A percentile compares a stretch with the other conserved stretches of the same genome.
Evolutionary conservation across 2,329 filamentous ascomycete species (phyloP).

Genomic region (Cordyceps pruinosa): DNA sequence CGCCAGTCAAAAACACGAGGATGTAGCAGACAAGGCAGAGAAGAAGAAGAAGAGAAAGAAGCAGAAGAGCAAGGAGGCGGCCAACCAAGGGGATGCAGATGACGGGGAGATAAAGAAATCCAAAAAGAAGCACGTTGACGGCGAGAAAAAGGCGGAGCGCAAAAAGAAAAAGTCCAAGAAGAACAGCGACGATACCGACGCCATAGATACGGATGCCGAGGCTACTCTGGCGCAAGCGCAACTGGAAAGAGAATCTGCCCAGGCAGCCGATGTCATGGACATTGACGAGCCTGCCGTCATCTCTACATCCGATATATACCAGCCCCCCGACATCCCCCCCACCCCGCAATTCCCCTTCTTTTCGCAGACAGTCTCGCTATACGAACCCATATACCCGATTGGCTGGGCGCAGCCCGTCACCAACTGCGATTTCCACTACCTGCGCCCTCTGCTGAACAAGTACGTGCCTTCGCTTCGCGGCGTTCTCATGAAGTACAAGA

Average conservation of each 20-base stretch:
- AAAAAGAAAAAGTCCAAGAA: slow-evolving; percentile 23
- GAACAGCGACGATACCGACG: slow-evolving; percentile 22
- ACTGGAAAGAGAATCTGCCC: neutral
- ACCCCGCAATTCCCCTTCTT: slow-evolving; percentile 62
- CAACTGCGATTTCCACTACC: slow-evolving; percentile 64
- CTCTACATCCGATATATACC: slow-evolving; percentile 27
- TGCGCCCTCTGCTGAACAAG: slow-evolving; percentile 67
- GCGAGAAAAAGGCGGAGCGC: neutral
- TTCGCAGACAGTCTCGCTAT: slow-evolving; percentile 72
- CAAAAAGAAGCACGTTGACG: slow-evolving; percentile 13
- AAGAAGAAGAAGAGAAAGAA: slow-evolving; percentile 27
- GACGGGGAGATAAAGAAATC: slow-evolving; percentile 10
- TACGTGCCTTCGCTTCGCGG: slow-evolving; percentile 68
- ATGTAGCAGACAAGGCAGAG: slow-evolving; percentile 26
- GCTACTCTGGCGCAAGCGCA: slow-evolving; percentile 11
- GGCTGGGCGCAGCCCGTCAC: slow-evolving; percentile 64
- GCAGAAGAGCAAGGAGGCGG: slow-evolving; percentile 23
- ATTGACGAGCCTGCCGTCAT: slow-evolving; percentile 27
- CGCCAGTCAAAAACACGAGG: slow-evolving; percentile 18
- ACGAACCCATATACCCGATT: slow-evolving; percentile 65
- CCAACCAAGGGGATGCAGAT: slow-evolving; percentile 6
- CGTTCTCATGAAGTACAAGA: slow-evolving; percentile 67
- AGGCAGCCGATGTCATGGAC: slow-evolving; percentile 30
- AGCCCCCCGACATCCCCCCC: slow-evolving; percentile 32
- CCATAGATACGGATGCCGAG: slow-evolving; percentile 21